Percentiles rank a stretch among this genome's conserved stretches.
Evolutionary conservation across 805 yeast genomes (phyloP).

Genomic region (Spathaspora passalidarum): DNA sequence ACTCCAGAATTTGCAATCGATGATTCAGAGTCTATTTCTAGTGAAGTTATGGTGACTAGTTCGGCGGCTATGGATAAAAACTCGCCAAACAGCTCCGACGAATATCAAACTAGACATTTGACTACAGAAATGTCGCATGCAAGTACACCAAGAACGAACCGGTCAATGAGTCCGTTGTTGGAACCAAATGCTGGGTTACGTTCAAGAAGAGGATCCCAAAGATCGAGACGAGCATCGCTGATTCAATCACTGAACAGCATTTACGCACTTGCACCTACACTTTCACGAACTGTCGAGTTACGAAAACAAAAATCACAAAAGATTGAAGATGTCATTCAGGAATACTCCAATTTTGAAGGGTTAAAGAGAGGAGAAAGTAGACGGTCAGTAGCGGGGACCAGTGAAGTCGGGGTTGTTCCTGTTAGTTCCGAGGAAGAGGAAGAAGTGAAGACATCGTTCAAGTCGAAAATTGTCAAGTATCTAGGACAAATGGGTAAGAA

Average conservation of each 20-base stretch:
- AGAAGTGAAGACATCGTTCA: constrained; percentile 1
- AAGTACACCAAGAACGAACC: background rate
- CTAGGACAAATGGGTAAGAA: constrained; percentile 36
- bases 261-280: constrained; percentile 13
- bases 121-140: background rate
- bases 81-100: background rate
- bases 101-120: background rate
- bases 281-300: constrained; percentile 22
- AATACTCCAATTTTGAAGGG: constrained; percentile 46
- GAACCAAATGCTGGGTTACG: background rate
- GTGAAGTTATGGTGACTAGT: background rate
- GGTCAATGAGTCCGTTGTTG: background rate
- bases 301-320: constrained; percentile 29
- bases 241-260: too few relatives aligned
- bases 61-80: background rate
- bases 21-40: background rate
- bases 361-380: constrained; percentile 19
- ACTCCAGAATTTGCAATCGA: background rate
- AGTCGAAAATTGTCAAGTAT: constrained; percentile 5
- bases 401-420: constrained; percentile 18
- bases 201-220: constrained; percentile 6
- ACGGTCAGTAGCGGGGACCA: constrained; percentile 18
- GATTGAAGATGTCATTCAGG: constrained; percentile 38
- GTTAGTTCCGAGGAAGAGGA: constrained; percentile 8
- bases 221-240: too few relatives aligned